Conservation (phyloP, 1,139 yeast genomes). For the Taphrina populina region DNA sequence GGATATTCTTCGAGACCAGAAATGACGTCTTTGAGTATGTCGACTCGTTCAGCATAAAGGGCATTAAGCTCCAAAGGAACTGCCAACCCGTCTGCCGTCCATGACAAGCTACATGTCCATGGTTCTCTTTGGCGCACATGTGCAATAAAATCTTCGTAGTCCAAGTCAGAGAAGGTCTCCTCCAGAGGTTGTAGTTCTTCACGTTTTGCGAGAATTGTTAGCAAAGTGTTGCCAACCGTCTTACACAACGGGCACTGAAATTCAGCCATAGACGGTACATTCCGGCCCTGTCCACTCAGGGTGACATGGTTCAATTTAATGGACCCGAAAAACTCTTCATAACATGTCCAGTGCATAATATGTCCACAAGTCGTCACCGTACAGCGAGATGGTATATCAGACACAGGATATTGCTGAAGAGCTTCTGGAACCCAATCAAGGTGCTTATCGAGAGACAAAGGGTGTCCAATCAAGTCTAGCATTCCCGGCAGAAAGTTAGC, state of each 20-base stretch:
- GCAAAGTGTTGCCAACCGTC: slow-evolving; percentile 75
- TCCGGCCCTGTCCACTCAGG: slow-evolving; percentile 80
- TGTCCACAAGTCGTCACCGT: slow-evolving; percentile 87
- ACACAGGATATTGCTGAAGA: slow-evolving; percentile 49
- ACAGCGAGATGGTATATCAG: not conserved
- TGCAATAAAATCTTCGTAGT: not conserved
- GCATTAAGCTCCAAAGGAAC: not conserved
- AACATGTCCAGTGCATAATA: slow-evolving; percentile 85
- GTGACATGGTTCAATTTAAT: slow-evolving; percentile 61
- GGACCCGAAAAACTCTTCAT: slow-evolving; percentile 59
- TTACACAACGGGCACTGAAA: slow-evolving; percentile 90
- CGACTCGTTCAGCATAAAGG: not conserved
- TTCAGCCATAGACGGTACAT: slow-evolving; percentile 63
- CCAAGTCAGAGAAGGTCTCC: not conserved
- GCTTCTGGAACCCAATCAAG: slow-evolving; percentile 55
- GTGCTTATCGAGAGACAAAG: slow-evolving; percentile 12
- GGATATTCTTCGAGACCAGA: not conserved
- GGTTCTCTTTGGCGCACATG: too few species aligned
- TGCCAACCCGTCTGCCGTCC: slow-evolving; percentile 1
- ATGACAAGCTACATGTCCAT: too few species aligned
- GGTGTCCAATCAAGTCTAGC: slow-evolving; percentile 3
- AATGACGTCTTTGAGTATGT: not conserved
- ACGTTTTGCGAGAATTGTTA: slow-evolving; percentile 58
- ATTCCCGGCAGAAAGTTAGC: not conserved
- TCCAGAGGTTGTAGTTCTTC: not conserved